Base-by-base conservation (phyloP, 2,329 filamentous ascomycete genomes). In the Pseudogymnoascus sp. region DNA sequence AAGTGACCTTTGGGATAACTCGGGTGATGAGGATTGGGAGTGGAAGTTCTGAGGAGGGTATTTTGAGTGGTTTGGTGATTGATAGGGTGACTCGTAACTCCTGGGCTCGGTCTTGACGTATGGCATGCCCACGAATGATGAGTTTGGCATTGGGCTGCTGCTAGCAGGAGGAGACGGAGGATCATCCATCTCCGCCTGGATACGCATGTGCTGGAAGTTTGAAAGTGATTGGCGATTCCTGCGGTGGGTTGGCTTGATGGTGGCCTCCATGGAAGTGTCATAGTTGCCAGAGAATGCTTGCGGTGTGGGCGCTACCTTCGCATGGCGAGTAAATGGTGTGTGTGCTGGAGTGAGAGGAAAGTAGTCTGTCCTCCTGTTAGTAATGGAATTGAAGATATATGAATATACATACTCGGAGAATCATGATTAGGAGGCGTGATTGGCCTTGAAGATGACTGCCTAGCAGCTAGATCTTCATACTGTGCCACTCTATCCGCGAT, bases 301-400 rank as follows among this genome's bases (percentile, higher is more conserved):
- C 61, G 68, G 69, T 24, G 69, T 68, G 24, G 70, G 68, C 19
- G 70, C 69, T 61, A 70, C 67, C 64, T 72, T 59, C 31, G 29
- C 29, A 26, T 24, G 40, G 60, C 77, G 75, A 65, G 81, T 75
- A 66, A 81, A 79, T 47, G 87, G 86, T 19, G 86, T 89, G 61
- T 85, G 83, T 69, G 82, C 82, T 62, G 88, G 87, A 29, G 88
- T 90, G 53, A 86, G 82, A 64, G 87, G 87, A 67, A 84, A 83
- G 69, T 85, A 87, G 67, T 78, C 86, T 86, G 67, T 77, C 47
- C 70, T 70, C 0, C 13, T 37, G 53, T 72, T 61, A 71, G 68
- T 61, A 50, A 59, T 29, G 24, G 8, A 53, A 53, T 53, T n/a
- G 16, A 8, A 6, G 7, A 16, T 3, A 8, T 11, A 26, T 11